These are phyloP conservation scores for Rachicladosporium sp. DNA, from an alignment of 2,329 filamentous ascomycete species.

Conservation along the genomic window DNA sequence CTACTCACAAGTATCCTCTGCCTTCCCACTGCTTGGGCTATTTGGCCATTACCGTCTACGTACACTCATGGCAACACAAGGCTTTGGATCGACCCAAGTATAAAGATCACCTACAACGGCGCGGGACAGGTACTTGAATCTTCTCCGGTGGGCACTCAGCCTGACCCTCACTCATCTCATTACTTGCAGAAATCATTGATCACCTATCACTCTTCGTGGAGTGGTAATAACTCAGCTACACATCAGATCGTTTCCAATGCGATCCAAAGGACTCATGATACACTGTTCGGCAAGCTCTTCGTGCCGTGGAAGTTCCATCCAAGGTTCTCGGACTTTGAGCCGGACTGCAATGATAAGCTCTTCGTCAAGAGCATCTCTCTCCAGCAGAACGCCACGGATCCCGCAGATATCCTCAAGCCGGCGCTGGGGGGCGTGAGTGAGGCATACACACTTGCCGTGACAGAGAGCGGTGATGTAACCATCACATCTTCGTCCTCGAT, in stretches of 20 bases:
- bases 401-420: constrained; percentile 45
- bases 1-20: background rate
- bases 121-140: background rate
- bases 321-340: constrained; percentile 54
- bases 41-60: constrained; percentile 31
- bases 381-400: constrained; percentile 45
- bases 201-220: background rate
- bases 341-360: constrained; percentile 31
- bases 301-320: constrained; percentile 71
- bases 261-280: constrained; percentile 43
- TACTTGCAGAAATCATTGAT: background rate
- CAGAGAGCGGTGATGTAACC: constrained; percentile 43
- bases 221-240: background rate
- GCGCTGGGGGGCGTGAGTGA: constrained; percentile 57
- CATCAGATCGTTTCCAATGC: constrained; percentile 34
- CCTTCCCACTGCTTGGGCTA: constrained; percentile 18
- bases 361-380: constrained; percentile 51
- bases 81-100: constrained; percentile 28
- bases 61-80: constrained; percentile 27
- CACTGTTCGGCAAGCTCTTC: constrained; percentile 56
- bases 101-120: constrained; percentile 27
- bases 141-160: background rate
- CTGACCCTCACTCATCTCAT: background rate
- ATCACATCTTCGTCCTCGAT: constrained; percentile 55
- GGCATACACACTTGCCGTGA: constrained; percentile 57